Evolutionary conservation across 2,329 filamentous ascomycete genomes (phyloP).

Genomic region (Aureobasidium melanogenum): DNA sequence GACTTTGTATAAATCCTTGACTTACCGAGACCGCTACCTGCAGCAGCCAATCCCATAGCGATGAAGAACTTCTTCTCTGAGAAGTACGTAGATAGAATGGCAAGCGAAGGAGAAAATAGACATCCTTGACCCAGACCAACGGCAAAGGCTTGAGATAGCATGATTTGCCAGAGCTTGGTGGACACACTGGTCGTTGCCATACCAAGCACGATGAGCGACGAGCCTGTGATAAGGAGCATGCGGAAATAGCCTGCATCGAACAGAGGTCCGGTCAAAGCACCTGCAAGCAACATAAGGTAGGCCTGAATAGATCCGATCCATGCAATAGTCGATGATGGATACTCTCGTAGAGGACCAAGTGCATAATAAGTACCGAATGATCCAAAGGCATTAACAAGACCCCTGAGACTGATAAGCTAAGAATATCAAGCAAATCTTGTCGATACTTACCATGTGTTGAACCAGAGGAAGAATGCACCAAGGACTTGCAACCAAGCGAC

Average conservation of each 20-base stretch:
- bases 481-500: conserved; percentile 41
- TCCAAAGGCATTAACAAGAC: conserved; percentile 44
- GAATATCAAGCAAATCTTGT: neutral
- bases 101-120: conserved; percentile 33
- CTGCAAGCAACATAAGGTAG: conserved; percentile 38
- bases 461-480: conserved; percentile 40
- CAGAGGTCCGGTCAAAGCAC: conserved; percentile 40
- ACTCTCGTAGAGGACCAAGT: conserved; percentile 29
- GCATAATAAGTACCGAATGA: conserved; percentile 48
- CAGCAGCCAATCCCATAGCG: conserved; percentile 37
- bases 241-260: conserved; percentile 41
- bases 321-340: conserved; percentile 36
- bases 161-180: conserved; percentile 16
- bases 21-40: conserved; percentile 32
- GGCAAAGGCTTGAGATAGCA: conserved; percentile 25
- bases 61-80: conserved; percentile 27
- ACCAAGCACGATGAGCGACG: conserved; percentile 37
- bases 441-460: conserved; percentile 35
- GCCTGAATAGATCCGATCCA: conserved; percentile 42
- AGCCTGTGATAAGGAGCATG: conserved; percentile 33
- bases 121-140: conserved; percentile 42
- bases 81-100: conserved; percentile 36
- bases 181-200: conserved; percentile 16
- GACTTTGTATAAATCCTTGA: no score
- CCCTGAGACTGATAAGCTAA: conserved; percentile 23